These are phyloP conservation scores for Syzygium jambos DNA, from an alignment of 345 rosid genomes.

Conservation along the genomic window DNA sequence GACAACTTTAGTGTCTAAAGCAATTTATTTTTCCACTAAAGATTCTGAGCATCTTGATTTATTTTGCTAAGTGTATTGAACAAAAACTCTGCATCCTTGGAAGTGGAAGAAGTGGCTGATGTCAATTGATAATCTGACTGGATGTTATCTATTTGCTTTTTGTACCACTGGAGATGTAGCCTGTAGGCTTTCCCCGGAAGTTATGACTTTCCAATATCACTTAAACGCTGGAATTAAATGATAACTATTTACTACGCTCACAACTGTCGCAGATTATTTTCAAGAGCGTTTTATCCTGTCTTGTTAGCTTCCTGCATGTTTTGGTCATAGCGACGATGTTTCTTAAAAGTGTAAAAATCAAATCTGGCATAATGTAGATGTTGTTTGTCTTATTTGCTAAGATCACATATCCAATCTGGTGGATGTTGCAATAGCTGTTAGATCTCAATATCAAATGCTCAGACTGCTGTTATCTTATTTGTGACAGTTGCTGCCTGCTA, in stretches of 20 bases:
- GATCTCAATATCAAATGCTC: neutral
- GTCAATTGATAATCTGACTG: neutral
- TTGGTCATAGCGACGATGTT: neutral
- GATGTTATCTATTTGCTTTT: neutral
- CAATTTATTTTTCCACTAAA: neutral
- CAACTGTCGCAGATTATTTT: neutral
- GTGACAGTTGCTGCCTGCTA: neutral
- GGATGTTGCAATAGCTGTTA: neutral
- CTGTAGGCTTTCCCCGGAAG: neutral
- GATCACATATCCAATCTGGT: neutral
- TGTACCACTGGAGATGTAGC: neutral
- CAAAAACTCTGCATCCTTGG: neutral
- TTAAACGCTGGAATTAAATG: neutral
- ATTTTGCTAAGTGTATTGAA: neutral
- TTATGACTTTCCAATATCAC: neutral
- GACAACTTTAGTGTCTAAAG: neutral
- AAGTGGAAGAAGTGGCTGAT: neutral
- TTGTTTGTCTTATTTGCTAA: neutral
- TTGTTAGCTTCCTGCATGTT: neutral
- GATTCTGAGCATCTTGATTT: neutral
- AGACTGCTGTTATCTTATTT: neutral
- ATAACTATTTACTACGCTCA: neutral
- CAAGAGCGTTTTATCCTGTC: neutral
- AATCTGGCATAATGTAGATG: neutral
- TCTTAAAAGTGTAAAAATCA: neutral